Percentiles rank a stretch among this genome's conserved stretches.
phyloP scores from a whole-genome alignment of 2,329 filamentous ascomycete genomes.

The Fusarium decemcellulare region DNA sequence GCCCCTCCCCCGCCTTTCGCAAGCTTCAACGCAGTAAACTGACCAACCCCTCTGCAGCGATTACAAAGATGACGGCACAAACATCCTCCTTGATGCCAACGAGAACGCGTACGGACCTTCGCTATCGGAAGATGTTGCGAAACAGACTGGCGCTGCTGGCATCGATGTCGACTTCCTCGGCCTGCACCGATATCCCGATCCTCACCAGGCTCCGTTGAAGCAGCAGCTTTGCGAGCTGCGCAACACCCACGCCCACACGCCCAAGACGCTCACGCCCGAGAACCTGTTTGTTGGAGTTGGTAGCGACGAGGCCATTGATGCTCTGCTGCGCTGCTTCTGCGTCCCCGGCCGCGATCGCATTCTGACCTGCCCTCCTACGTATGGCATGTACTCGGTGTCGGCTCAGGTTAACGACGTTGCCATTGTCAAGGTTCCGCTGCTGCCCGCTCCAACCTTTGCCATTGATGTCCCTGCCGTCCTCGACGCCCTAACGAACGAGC shows the following conservation, averaged over 20 bases:
- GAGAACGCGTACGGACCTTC: constrained; percentile 96
- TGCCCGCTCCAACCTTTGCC: constrained; percentile 78
- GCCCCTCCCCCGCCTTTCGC: constrained; percentile 28
- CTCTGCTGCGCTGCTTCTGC: constrained; percentile 94
- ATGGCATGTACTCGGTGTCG: constrained; percentile 98
- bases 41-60: constrained; percentile 71
- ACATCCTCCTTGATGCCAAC: constrained; percentile 96
- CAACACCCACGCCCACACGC: constrained; percentile 86
- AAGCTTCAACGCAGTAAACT: constrained; percentile 35
- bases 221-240: constrained; percentile 88
- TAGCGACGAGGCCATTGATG: constrained; percentile 97
- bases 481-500: constrained; percentile 70
- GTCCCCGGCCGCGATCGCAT: constrained; percentile 89
- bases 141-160: constrained; percentile 50
- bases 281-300: constrained; percentile 97
- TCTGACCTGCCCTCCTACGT: constrained; percentile 94
- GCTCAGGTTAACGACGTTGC: constrained; percentile 94
- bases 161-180: constrained; percentile 78
- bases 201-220: constrained; percentile 91
- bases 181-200: constrained; percentile 95
- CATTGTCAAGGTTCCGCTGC: constrained; percentile 88
- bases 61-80: constrained; percentile 98
- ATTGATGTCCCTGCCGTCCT: constrained; percentile 80
- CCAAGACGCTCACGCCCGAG: constrained; percentile 79
- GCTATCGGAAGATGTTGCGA: constrained; percentile 63